Evolutionary conservation across 306 rosid genomes (phyloP).

Genomic region (Coriaria nepalensis): DNA sequence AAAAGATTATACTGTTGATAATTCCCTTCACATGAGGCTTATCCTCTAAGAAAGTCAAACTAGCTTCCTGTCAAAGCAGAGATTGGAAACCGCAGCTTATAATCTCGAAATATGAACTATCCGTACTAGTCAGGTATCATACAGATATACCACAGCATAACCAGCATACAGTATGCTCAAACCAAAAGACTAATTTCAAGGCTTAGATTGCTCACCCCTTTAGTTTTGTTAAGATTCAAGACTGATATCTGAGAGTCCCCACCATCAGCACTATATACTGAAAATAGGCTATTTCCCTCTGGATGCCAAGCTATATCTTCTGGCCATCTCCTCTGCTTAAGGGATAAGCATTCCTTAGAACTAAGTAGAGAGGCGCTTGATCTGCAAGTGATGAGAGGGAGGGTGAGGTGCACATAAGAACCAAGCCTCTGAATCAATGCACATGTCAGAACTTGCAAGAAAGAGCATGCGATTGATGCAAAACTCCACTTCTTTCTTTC

Average conservation of each 20-base stretch:
- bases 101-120: constrained; percentile 1
- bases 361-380: constrained; percentile 69
- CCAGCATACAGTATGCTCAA: no score
- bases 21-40: constrained; percentile 91
- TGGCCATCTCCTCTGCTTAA: constrained; percentile 81
- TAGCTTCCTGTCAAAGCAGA: constrained; percentile 44
- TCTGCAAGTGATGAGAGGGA: constrained; percentile 29
- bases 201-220: constrained; percentile 75
- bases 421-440: background rate
- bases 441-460: constrained; percentile 2
- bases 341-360: constrained; percentile 49
- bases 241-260: constrained; percentile 81
- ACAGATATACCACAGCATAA: no score
- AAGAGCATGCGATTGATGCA: no score
- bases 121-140: no score
- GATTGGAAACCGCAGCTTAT: background rate
- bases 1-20: constrained; percentile 64
- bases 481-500: no score
- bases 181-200: no score
- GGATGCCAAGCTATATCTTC: constrained; percentile 95
- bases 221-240: constrained; percentile 42
- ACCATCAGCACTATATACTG: constrained; percentile 72
- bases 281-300: constrained; percentile 56
- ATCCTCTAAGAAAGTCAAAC: constrained; percentile 60
- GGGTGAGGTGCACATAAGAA: constrained; percentile 1